phyloP scores from a whole-genome alignment of 805 yeast species.

The Blastobotrys robertii region DNA sequence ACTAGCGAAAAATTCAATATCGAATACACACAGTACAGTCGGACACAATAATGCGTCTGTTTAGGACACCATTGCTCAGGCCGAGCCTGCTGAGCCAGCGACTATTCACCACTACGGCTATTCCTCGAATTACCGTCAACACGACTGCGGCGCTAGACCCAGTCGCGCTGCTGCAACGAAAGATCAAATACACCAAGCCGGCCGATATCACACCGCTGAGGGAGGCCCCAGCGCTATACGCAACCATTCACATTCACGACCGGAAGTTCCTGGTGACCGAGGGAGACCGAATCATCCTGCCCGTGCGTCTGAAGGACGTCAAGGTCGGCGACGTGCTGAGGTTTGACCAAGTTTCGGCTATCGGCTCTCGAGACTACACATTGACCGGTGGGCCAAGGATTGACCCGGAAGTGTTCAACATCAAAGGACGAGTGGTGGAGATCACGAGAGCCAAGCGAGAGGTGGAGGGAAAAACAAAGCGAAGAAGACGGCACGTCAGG shows the following conservation, averaged over 20 bases:
- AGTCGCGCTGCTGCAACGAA: constrained; percentile 8
- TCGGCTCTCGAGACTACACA: constrained; percentile 82
- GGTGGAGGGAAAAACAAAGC: constrained; percentile 61
- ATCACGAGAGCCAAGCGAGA: constrained; percentile 65
- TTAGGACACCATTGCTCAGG: too few relatives aligned
- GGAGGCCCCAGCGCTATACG: constrained; percentile 62
- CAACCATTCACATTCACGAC: constrained; percentile 70
- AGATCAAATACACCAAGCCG: constrained; percentile 20
- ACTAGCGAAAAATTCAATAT: not conserved
- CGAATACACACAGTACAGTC: too few relatives aligned
- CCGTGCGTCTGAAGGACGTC: constrained; percentile 66
- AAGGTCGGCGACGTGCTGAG: constrained; percentile 74
- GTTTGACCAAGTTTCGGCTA: constrained; percentile 63
- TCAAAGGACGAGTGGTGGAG: constrained; percentile 62
- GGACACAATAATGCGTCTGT: too few relatives aligned
- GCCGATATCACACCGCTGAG: constrained; percentile 52
- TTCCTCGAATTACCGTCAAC: not conserved
- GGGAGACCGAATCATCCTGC: constrained; percentile 78
- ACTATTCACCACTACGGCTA: not conserved
- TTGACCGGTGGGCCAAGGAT: constrained; percentile 43
- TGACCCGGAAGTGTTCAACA: constrained; percentile 42
- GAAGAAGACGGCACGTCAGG: constrained; percentile 69
- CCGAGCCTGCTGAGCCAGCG: not conserved
- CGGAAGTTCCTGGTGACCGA: constrained; percentile 81
- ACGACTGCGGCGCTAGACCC: constrained; percentile 2